phyloP scores from a whole-genome alignment of 202 grass and related monocot genomes.

The Elaeis oleifera region DNA sequence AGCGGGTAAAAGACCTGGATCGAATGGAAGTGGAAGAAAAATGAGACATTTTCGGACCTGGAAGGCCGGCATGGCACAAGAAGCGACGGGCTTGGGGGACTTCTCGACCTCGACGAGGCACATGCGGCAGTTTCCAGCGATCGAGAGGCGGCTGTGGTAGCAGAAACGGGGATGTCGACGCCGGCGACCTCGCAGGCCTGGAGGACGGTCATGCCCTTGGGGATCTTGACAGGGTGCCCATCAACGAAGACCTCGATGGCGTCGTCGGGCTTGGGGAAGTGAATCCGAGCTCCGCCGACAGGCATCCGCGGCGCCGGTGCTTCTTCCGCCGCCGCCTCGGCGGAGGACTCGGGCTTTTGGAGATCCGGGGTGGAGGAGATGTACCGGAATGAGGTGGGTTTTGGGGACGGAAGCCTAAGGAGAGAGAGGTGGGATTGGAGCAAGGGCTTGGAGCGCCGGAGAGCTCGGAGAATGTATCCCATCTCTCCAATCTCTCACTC shows the following conservation, averaged over 20 bases:
- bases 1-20: too few species aligned
- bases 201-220: slow-evolving; percentile 91
- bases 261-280: slow-evolving; percentile 70
- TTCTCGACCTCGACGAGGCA: slow-evolving; percentile 99
- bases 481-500: slow-evolving; percentile 20
- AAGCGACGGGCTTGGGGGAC: slow-evolving; percentile 97
- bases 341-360: slow-evolving; percentile 46
- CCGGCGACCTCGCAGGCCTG: slow-evolving; percentile 97
- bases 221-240: slow-evolving; percentile 83
- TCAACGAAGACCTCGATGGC: slow-evolving; percentile 95
- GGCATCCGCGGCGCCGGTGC: slow-evolving; percentile 27
- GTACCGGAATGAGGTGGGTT: slow-evolving; percentile 41
- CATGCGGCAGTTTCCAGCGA: slow-evolving; percentile 96
- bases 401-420: slow-evolving; percentile 9
- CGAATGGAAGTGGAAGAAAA: too few species aligned
- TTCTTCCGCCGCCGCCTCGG: slow-evolving; percentile 28
- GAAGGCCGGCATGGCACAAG: slow-evolving; percentile 97
- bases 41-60: slow-evolving; percentile 31
- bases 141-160: slow-evolving; percentile 89
- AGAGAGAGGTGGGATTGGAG: slow-evolving; percentile 20
- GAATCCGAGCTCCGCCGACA: slow-evolving; percentile 60
- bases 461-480: slow-evolving; percentile 67
- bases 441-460: slow-evolving; percentile 50
- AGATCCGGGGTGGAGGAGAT: slow-evolving; percentile 58
- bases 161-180: slow-evolving; percentile 94